Percentiles rank a stretch among this genome's conserved stretches.
Evolutionary conservation across 331 rosid genomes (phyloP).

Genomic region (Quercus tomentella): DNA sequence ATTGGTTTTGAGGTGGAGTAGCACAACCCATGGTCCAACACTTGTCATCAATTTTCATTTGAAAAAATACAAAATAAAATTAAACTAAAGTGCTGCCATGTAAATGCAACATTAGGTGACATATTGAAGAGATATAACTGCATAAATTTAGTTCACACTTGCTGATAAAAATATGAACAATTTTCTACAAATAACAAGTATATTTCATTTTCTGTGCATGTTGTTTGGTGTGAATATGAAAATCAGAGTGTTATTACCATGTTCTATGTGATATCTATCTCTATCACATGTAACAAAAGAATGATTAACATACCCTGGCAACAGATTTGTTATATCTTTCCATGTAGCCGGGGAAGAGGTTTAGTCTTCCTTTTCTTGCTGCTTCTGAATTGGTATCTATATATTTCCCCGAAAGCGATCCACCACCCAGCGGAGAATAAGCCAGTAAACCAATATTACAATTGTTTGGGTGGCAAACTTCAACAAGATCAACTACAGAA

Average conservation of each 20-base stretch:
- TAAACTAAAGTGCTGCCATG: neutral
- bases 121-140: neutral
- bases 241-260: neutral
- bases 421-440: constrained; percentile 81
- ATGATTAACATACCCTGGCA: constrained; percentile 52
- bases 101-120: neutral
- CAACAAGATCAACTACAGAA: constrained; percentile 78
- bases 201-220: neutral
- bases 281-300: neutral
- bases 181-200: neutral
- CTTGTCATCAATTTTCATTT: neutral
- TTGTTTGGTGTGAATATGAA: neutral
- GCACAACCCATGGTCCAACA: too few species aligned
- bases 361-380: constrained; percentile 62
- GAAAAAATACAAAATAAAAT: neutral
- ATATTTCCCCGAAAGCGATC: constrained; percentile 78
- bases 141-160: neutral
- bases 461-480: constrained; percentile 87
- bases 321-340: constrained; percentile 76
- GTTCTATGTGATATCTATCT: constrained; percentile 2
- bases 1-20: too few species aligned
- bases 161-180: neutral
- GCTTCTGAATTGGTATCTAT: constrained; percentile 58
- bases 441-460: constrained; percentile 72
- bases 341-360: constrained; percentile 85